Conservation (phyloP, 805 yeast genomes). For the Lipomyces yamanashiensis region DNA sequence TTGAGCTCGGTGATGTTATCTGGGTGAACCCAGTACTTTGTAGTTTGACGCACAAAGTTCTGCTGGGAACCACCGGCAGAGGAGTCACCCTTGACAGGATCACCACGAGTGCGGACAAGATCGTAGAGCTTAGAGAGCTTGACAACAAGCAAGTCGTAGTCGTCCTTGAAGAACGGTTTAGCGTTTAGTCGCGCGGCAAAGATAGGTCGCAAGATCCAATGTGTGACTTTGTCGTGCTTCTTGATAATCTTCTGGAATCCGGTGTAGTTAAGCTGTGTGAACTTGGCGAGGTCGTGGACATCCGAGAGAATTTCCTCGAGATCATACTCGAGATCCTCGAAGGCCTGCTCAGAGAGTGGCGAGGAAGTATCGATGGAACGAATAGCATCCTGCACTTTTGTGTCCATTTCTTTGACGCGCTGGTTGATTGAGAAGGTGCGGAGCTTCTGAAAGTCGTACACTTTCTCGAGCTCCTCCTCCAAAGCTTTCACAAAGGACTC, state of each 20-base stretch:
- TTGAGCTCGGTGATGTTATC: slow-evolving; percentile 97
- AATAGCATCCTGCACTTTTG: slow-evolving; percentile 65
- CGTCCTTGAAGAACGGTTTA: slow-evolving; percentile 94
- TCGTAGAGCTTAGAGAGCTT: slow-evolving; percentile 88
- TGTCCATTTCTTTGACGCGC: slow-evolving; percentile 79
- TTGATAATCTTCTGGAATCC: slow-evolving; percentile 96
- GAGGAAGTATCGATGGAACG: slow-evolving; percentile 47
- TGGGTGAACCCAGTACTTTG: slow-evolving; percentile 99
- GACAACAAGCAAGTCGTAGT: slow-evolving; percentile 86
- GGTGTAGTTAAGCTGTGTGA: slow-evolving; percentile 89
- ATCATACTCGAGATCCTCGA: slow-evolving; percentile 75
- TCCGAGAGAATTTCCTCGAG: slow-evolving; percentile 90
- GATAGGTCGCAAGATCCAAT: slow-evolving; percentile 80
- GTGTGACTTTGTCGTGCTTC: slow-evolving; percentile 92
- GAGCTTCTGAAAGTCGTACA: slow-evolving; percentile 86
- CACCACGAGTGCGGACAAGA: slow-evolving; percentile 92
- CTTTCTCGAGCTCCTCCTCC: slow-evolving; percentile 89
- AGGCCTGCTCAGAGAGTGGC: slow-evolving; percentile 67
- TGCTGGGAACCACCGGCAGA: slow-evolving; percentile 99
- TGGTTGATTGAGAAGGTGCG: slow-evolving; percentile 85
- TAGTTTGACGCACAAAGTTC: slow-evolving; percentile 97
- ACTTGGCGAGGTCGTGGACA: slow-evolving; percentile 95
- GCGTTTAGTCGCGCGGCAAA: slow-evolving; percentile 91
- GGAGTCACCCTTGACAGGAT: slow-evolving; percentile 92
- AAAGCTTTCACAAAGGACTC: slow-evolving; percentile 76